Conservation (phyloP, 2,329 filamentous ascomycete species). For the Colletotrichum euphorbiae region DNA sequence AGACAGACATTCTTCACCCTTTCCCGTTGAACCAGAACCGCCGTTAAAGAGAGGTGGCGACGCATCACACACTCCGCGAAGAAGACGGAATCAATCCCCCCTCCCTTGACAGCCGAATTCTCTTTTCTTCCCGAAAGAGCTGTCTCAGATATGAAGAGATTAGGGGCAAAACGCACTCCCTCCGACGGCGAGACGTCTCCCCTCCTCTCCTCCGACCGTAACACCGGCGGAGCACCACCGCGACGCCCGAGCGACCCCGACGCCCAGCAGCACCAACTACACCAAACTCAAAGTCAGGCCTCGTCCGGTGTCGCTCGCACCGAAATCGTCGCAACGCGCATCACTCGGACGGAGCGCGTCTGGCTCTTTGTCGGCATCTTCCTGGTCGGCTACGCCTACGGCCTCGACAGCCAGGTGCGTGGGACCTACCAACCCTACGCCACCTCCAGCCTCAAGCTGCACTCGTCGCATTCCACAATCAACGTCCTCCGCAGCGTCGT, state of each 20-base stretch:
- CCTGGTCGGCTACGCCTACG: conserved; percentile 70
- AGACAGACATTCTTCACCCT: background rate
- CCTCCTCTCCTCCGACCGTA: conserved; percentile 23
- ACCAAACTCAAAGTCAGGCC: background rate
- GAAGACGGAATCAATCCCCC: too few relatives aligned
- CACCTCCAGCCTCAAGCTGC: conserved; percentile 61
- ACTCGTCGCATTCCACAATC: conserved; percentile 69
- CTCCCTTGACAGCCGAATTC: background rate
- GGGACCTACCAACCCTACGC: conserved; percentile 66
- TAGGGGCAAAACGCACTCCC: conserved; percentile 18
- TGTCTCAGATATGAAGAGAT: conserved; percentile 18
- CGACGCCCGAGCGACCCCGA: conserved; percentile 12
- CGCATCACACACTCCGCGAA: background rate
- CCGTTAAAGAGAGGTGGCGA: background rate
- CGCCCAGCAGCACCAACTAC: background rate
- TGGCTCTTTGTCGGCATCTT: conserved; percentile 69
- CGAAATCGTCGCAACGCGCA: conserved; percentile 59
- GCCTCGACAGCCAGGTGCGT: conserved; percentile 65
- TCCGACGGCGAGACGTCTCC: conserved; percentile 32
- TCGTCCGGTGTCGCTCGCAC: conserved; percentile 63
- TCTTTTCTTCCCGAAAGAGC: too few relatives aligned
- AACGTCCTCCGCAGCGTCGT: conserved; percentile 69
- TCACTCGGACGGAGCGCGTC: conserved; percentile 59
- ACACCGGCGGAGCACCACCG: conserved; percentile 1
- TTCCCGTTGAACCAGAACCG: too few relatives aligned